These are phyloP conservation scores for Pezicula rhizophila DNA, from an alignment of 2,329 filamentous ascomycete genomes.

Conservation along the genomic window DNA sequence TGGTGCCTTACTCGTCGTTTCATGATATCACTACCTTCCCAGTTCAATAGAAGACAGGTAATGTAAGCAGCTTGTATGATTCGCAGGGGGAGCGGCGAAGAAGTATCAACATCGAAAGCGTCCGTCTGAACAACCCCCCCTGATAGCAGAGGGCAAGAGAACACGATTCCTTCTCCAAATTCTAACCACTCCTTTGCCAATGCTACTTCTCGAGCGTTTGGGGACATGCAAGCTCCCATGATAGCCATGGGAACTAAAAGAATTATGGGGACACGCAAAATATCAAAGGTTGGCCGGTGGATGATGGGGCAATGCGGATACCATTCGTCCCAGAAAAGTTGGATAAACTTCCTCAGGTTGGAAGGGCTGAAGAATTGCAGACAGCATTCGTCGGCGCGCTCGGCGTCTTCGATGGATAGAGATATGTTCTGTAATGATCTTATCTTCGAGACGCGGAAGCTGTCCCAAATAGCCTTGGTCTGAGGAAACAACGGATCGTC, in stretches of 20 bases:
- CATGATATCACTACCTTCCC: conserved; percentile 6
- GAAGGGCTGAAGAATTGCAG: conserved; percentile 4
- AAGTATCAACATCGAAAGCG: not conserved
- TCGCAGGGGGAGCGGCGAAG: not conserved
- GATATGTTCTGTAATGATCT: not conserved
- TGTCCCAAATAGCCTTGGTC: conserved; percentile 5
- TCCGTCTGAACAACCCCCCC: conserved; percentile 1
- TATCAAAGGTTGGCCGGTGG: conserved; percentile 6
- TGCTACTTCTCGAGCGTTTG: not conserved
- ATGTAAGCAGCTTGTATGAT: conserved; percentile 7
- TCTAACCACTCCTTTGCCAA: conserved; percentile 5
- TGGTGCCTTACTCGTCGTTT: conserved; percentile 3
- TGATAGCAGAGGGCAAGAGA: conserved; percentile 1
- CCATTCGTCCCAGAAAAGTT: conserved; percentile 7
- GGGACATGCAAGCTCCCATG: conserved; percentile 6
- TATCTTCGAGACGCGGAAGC: conserved; percentile 4
- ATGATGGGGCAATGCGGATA: conserved; percentile 5
- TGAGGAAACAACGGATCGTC: conserved; percentile 3
- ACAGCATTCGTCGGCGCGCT: not conserved
- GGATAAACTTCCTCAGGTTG: conserved; percentile 2
- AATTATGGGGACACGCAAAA: not conserved
- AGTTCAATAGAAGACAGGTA: conserved; percentile 6
- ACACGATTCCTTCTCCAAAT: conserved; percentile 5
- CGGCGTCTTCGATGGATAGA: not conserved
- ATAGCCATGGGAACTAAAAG: conserved; percentile 6